Percentiles rank a stretch among this genome's conserved stretches.
Evolutionary conservation across 768 basidiomycete species (phyloP).

Genomic region (Phlegmacium glaucopus): DNA sequence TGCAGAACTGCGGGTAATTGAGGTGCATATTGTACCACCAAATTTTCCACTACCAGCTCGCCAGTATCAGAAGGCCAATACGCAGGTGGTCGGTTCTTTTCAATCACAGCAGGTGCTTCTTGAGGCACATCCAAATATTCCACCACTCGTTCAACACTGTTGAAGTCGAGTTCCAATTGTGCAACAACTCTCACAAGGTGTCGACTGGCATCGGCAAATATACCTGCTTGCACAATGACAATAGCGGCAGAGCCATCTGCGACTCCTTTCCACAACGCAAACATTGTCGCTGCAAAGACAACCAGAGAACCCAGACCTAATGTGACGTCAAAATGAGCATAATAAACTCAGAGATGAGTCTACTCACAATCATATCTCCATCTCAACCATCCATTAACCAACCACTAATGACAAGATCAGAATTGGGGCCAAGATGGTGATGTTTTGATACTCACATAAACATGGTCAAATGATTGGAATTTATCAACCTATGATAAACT

Average conservation of each 20-base stretch:
- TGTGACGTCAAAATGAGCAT: neutral
- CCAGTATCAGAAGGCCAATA: conserved; percentile 68
- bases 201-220: conserved; percentile 67
- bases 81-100: conserved; percentile 59
- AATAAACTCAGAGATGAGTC: neutral
- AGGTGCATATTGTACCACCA: conserved; percentile 61
- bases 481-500: conserved; percentile 43
- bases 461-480: conserved; percentile 71
- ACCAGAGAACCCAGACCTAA: conserved; percentile 67
- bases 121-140: conserved; percentile 68
- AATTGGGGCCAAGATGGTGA: neutral
- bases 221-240: conserved; percentile 67
- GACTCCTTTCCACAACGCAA: conserved; percentile 56
- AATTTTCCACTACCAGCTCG: conserved; percentile 51
- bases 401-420: conserved; percentile 42
- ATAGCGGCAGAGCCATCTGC: conserved; percentile 63
- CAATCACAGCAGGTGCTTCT: conserved; percentile 61
- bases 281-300: conserved; percentile 65
- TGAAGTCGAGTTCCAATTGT: conserved; percentile 71
- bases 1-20: conserved; percentile 59
- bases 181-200: conserved; percentile 65
- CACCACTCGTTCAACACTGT: conserved; percentile 68
- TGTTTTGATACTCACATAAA: conserved; percentile 48
- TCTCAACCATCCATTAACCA: conserved; percentile 64
- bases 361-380: conserved; percentile 71